Base-by-base conservation (phyloP, 2,329 filamentous ascomycete species). In the Colletotrichum scovillei region DNA sequence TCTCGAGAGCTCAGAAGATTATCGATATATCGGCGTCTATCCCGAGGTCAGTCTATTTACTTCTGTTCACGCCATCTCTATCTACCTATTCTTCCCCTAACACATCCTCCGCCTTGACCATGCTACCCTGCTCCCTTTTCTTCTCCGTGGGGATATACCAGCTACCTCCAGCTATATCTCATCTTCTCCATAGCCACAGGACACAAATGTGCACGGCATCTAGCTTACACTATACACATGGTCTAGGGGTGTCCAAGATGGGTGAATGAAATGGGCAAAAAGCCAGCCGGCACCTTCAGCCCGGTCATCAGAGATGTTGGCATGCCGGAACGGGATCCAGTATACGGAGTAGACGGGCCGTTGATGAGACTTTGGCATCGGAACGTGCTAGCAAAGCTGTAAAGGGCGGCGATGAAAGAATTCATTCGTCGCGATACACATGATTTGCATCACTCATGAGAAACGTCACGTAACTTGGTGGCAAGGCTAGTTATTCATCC, bases 1-100 rank as follows among this genome's bases (percentile, higher is more conserved):
- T n/a, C 42, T 49, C 1, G 42, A 49, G 42, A 49, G 42, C 16
- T 73, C 67, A 8, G 14, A 57, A 9, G 62, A 77, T 22, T 78
- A 78, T 46, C 67, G 69, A 12, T 77, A 76, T 35, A 76, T 78
- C 14, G 77, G 76, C 4, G 74, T 78, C 5, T 78, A 77, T 53
- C 77, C 76, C 22, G 28, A 58, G 42, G 42, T 49, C 19, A 2
- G 42, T 42, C 5, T 6, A 6, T 0, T 42, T 12, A 35, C 32
- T 42, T 3, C 5, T n/a, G 42, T 49, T 1, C 42, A 49, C 7
- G 16, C 16, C 42, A 11, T 0, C n/a, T 3, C 6, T 2, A 19
- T 46, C 16, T n/a, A 46, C 16, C 6, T 9, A 19, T 46, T 1
- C 1, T 42, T 42, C 35, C 2, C 14, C 0, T 16, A 5, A 16